Percentiles rank a stretch among this genome's conserved stretches.
These are phyloP conservation scores for Graphilbum sp. DNA, from an alignment of 2,329 filamentous ascomycete species.

Conservation along the genomic window DNA sequence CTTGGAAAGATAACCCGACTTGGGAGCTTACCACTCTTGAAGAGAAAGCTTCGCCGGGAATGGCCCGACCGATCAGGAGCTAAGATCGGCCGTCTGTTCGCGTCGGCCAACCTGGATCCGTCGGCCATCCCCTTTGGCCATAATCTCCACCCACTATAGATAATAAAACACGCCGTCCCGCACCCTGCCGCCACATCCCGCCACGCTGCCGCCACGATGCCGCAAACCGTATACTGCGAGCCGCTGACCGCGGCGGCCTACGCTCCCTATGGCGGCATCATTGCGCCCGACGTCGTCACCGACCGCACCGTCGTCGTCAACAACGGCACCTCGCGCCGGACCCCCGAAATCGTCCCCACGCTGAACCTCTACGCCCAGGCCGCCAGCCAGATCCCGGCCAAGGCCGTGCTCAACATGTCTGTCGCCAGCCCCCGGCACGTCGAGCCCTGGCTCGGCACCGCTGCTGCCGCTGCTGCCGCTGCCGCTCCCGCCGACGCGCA, in stretches of 20 bases:
- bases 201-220: neutral
- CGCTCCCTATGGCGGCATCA: constrained; percentile 2
- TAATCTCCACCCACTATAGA: too few species aligned
- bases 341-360: constrained; percentile 4
- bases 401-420: constrained; percentile 2
- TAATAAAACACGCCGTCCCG: too few species aligned
- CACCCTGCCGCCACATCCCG: too few species aligned
- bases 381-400: neutral
- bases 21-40: too few species aligned
- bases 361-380: neutral
- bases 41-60: too few species aligned
- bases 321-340: constrained; percentile 2
- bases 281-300: constrained; percentile 3
- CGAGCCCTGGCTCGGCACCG: neutral
- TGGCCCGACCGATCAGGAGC: too few species aligned
- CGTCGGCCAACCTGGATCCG: too few species aligned
- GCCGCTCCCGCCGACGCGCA: too few species aligned
- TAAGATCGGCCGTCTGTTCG: too few species aligned
- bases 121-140: too few species aligned
- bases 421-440: constrained; percentile 1
- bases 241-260: constrained; percentile 1
- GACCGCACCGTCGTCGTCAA: constrained; percentile 3
- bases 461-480: too few species aligned
- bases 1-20: too few species aligned
- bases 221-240: constrained; percentile 1